Evolutionary conservation across 345 rosid species (phyloP).

Genomic region (Eucalyptus rudis): DNA sequence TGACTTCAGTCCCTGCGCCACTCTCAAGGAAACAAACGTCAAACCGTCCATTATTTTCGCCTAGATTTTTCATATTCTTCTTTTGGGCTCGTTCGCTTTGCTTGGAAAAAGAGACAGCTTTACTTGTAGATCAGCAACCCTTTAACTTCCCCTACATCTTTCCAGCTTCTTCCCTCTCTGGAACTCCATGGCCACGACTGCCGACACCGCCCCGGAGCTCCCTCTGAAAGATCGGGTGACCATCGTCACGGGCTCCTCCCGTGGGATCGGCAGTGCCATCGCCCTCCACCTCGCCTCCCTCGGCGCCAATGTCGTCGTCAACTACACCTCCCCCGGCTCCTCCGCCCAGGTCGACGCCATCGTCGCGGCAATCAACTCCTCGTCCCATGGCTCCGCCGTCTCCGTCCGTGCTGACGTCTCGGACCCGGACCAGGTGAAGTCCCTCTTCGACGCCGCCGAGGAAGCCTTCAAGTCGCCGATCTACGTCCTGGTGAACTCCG

Average conservation of each 20-base stretch:
- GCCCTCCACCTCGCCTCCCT: constrained; percentile 23
- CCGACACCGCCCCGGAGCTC: background rate
- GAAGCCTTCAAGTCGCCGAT: constrained; percentile 8
- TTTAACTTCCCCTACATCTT: background rate
- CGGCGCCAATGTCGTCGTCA: constrained; percentile 24
- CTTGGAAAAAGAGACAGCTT: background rate
- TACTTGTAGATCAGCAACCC: background rate
- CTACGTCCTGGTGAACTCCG: constrained; percentile 20
- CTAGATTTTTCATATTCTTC: too few species aligned
- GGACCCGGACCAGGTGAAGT: constrained; percentile 21
- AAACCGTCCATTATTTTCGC: background rate
- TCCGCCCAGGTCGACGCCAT: constrained; percentile 8
- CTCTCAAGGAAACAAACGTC: background rate
- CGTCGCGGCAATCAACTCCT: constrained; percentile 8
- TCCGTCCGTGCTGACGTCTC: constrained; percentile 16
- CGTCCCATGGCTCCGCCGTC: background rate
- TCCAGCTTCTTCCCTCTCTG: background rate
- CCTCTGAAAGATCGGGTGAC: constrained; percentile 20
- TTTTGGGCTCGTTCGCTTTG: background rate
- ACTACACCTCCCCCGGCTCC: constrained; percentile 6
- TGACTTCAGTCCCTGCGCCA: background rate
- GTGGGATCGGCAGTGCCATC: constrained; percentile 24
- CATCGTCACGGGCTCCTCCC: constrained; percentile 32
- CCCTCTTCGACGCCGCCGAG: constrained; percentile 24
- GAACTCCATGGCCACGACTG: background rate